phyloP scores from a whole-genome alignment of 768 basidiomycete species.

The Rhodotorula paludigena region DNA sequence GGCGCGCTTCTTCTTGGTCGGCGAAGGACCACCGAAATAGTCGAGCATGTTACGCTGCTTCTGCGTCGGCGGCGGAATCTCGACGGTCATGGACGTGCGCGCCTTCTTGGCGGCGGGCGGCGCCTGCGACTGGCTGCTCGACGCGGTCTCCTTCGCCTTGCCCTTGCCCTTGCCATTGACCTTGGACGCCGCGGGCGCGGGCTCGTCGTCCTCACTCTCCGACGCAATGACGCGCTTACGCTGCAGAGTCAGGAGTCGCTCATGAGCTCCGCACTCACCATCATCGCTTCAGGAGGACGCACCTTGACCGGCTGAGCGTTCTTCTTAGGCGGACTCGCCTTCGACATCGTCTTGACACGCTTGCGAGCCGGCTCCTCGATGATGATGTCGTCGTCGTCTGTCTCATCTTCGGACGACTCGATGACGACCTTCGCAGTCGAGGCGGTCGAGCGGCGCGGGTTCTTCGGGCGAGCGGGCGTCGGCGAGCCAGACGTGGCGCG shows the following conservation, averaged over 20 bases:
- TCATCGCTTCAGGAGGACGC: background rate
- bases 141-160: background rate
- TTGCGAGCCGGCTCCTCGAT: background rate
- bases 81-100: background rate
- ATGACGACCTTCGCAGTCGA: background rate
- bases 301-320: background rate
- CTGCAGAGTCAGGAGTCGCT: too few species aligned
- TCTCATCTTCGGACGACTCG: conserved; percentile 1
- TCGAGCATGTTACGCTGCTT: conserved; percentile 6
- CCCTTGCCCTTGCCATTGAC: background rate
- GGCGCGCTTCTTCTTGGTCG: background rate
- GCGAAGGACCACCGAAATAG: background rate
- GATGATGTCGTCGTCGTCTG: background rate
- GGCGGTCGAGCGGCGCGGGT: background rate
- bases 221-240: background rate
- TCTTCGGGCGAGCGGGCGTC: background rate
- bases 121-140: too few species aligned
- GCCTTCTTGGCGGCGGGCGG: background rate
- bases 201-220: background rate
- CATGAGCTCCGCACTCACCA: too few species aligned
- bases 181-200: background rate
- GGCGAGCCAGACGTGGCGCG: background rate
- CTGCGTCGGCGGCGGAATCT: conserved; percentile 1
- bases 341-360: background rate
- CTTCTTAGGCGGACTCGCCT: background rate